Base-by-base conservation (phyloP, 2,329 filamentous ascomycete genomes). In the Cordyceps fumosorosea region DNA sequence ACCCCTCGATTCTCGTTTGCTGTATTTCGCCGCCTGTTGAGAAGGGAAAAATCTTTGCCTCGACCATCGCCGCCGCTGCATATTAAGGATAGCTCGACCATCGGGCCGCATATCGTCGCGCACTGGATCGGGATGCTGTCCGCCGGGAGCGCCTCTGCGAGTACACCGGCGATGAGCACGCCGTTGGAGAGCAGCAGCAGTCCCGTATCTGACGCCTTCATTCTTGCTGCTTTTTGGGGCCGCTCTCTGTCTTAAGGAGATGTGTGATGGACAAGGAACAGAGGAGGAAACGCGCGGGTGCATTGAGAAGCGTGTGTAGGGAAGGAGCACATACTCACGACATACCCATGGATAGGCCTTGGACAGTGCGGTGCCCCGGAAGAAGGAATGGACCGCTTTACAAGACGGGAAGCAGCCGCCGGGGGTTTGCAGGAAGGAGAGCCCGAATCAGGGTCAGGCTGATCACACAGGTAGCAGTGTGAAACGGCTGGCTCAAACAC, bases 31-130 rank as follows among this genome's bases (percentile, higher is more conserved):
- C 50, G 20, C 14, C 26, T 55, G 42, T 12, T 32, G 5, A n/a
- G 20, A 2, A 26, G 14, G 7, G 24, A 37, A 0, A 47, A 48
- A 3, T n/a, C 40, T 12, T 48, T 48, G 2, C 14, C 50, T 12
- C 52, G 29, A 5, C 20, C 29, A 40, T 8, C 22, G 4, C 40
- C 32, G 16, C 40, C 37, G 64, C 71, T 70, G 69, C 76, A 78
- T 51, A 72, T 71, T 11, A 68, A 68, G 37, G 74, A 73, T n/a
- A 78, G 67, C 67, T 78, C 76, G 62, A 78, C 75, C 55, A 78
- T 73, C 57, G 76, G 76, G 5, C 75, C 76, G 68, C 76, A 78
- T 57, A 78, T 77, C 45, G 72, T 73, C 42, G 74, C 74, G 63
- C 76, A 78, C 58, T 70, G 68, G 24, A 76, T 62, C 37, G 76